A percentile compares a stretch with the other conserved stretches of the same genome.
These are phyloP conservation scores for Gillenia trifoliata DNA, from an alignment of 306 rosid species.

Conservation along the genomic window DNA sequence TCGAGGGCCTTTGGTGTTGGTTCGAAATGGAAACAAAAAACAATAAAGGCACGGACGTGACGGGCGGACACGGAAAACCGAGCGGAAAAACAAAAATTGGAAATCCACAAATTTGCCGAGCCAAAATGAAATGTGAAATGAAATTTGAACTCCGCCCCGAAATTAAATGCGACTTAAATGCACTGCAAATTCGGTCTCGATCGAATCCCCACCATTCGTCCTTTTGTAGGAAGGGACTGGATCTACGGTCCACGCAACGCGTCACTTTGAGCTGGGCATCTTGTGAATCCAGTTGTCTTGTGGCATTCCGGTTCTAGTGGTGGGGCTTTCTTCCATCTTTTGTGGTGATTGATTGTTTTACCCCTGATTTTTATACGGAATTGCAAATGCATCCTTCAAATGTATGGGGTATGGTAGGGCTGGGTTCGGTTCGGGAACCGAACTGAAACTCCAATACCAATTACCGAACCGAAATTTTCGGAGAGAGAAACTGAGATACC, in stretches of 20 bases:
- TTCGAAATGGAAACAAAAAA: conserved; percentile 14
- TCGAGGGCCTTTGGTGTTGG: not conserved
- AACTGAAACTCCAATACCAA: too few species aligned
- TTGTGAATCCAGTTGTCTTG: conserved; percentile 15
- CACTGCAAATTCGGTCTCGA: conserved; percentile 7
- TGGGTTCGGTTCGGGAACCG: too few species aligned
- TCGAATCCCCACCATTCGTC: conserved; percentile 1
- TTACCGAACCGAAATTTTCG: too few species aligned
- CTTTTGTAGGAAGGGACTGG: not conserved
- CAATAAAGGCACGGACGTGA: not conserved
- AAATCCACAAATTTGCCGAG: not conserved
- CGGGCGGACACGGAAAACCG: conserved; percentile 10
- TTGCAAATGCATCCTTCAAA: too few species aligned
- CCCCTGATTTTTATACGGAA: not conserved
- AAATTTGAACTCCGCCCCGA: conserved; percentile 2
- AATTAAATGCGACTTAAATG: conserved; percentile 32
- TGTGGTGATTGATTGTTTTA: not conserved
- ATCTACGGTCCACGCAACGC: conserved; percentile 21
- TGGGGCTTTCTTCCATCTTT: not conserved
- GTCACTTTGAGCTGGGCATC: conserved; percentile 15
- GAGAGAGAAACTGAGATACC: too few species aligned
- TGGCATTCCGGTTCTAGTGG: not conserved
- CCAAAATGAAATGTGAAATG: conserved; percentile 9
- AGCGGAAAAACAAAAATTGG: not conserved
- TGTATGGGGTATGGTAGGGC: too few species aligned